Percentiles rank a stretch among this genome's conserved stretches.
These are phyloP conservation scores for Phaeolepiota aurea DNA, from an alignment of 768 basidiomycete genomes.

Conservation along the genomic window DNA sequence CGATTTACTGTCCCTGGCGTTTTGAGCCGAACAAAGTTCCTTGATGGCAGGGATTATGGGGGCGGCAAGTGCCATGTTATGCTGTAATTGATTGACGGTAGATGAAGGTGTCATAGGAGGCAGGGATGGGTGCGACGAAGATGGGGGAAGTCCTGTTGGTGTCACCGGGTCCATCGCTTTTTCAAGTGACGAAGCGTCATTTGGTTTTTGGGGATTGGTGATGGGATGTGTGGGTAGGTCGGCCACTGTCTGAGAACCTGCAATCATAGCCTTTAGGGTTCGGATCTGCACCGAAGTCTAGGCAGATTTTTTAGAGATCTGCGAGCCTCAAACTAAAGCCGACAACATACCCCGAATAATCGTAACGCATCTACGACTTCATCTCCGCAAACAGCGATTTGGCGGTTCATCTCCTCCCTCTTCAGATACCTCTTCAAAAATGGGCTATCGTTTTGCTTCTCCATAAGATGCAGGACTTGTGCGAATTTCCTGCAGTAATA, in stretches of 20 bases:
- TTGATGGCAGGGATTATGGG: slow-evolving; percentile 16
- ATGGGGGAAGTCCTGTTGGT: neutral
- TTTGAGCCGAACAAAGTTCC: slow-evolving; percentile 14
- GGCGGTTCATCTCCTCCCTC: slow-evolving; percentile 44
- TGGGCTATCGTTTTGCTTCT: slow-evolving; percentile 44
- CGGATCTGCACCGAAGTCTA: slow-evolving; percentile 17
- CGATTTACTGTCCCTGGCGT: slow-evolving; percentile 29
- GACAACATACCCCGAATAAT: slow-evolving; percentile 36
- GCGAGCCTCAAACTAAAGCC: slow-evolving; percentile 7
- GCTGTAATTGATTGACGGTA: slow-evolving; percentile 9
- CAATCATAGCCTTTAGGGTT: slow-evolving; percentile 11
- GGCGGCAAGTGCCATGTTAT: neutral
- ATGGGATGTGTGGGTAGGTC: neutral
- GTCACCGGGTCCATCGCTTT: neutral
- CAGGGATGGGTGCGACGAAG: slow-evolving; percentile 3
- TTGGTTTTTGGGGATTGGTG: neutral
- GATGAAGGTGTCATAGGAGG: slow-evolving; percentile 8
- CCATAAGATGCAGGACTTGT: slow-evolving; percentile 8
- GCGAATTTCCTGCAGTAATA: no score
- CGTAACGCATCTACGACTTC: slow-evolving; percentile 43
- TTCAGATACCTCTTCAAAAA: slow-evolving; percentile 65
- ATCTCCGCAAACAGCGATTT: slow-evolving; percentile 41
- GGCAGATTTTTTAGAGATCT: neutral
- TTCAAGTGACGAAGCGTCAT: neutral
- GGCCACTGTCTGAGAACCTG: neutral